A percentile compares a stretch with the other conserved stretches of the same genome.
These are phyloP conservation scores for Cordyceps tenuipes DNA, from an alignment of 2,329 filamentous ascomycete species.

Conservation along the genomic window DNA sequence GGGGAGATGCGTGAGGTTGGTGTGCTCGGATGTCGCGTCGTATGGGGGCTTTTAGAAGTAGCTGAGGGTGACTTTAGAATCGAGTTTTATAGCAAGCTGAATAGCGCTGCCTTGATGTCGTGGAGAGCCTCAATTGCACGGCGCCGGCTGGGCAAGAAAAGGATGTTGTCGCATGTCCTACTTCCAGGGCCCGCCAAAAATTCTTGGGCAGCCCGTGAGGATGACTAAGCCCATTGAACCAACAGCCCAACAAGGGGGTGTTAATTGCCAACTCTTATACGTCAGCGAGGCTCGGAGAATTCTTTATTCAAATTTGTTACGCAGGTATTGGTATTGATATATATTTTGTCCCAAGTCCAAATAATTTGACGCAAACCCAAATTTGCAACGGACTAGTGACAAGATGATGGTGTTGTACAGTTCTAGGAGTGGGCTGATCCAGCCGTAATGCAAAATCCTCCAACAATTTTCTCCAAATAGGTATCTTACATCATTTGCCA, in stretches of 20 bases:
- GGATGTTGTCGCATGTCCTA: constrained; percentile 4
- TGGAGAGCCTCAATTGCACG: not conserved
- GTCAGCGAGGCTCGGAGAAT: not conserved
- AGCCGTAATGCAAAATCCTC: not conserved
- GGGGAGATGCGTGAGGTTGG: not conserved
- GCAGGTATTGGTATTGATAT: too few species aligned
- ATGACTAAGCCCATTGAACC: constrained; percentile 3
- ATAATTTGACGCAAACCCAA: not conserved
- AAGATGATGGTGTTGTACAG: not conserved
- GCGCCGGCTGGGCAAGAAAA: not conserved
- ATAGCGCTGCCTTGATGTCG: not conserved
- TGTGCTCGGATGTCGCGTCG: not conserved
- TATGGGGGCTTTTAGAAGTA: not conserved
- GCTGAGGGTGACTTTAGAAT: not conserved
- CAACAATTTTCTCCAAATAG: not conserved
- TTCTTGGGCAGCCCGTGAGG: not conserved
- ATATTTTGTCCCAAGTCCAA: too few species aligned
- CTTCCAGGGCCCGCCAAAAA: constrained; percentile 1
- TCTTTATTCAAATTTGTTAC: not conserved
- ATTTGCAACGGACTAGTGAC: too few species aligned
- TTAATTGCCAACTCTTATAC: not conserved
- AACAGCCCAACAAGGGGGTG: not conserved
- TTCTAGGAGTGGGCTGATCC: not conserved
- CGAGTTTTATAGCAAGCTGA: not conserved
- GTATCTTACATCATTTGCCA: constrained; percentile 10